Percentiles rank a stretch among this genome's conserved stretches.
phyloP scores from a whole-genome alignment of 495 filamentous ascomycete species.

The Aspergillus olivimuriae region DNA sequence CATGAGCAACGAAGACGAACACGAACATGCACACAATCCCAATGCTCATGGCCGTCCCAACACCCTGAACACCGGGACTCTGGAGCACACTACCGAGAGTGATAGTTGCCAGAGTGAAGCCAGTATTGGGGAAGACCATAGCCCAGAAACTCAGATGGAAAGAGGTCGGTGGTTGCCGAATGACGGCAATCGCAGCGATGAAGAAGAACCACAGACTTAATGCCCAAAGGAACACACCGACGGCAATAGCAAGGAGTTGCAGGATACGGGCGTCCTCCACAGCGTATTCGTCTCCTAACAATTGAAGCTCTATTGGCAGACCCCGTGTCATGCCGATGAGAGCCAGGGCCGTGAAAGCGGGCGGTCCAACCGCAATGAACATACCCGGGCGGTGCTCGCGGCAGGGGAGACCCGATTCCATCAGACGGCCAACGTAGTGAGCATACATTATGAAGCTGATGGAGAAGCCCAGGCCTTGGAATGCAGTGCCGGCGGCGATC shows the following conservation, averaged over 20 bases:
- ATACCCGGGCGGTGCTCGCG: constrained; percentile 51
- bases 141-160: constrained; percentile 47
- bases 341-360: constrained; percentile 63
- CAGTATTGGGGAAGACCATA: constrained; percentile 46
- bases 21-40: constrained; percentile 51
- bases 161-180: constrained; percentile 44
- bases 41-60: constrained; percentile 40
- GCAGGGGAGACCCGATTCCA: constrained; percentile 50
- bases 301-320: constrained; percentile 29
- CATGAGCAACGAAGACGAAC: constrained; percentile 48
- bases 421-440: constrained; percentile 51
- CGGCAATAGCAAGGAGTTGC: constrained; percentile 41
- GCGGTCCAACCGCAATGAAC: constrained; percentile 67
- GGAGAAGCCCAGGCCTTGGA: constrained; percentile 42
- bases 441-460: constrained; percentile 44
- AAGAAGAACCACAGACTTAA: constrained; percentile 69
- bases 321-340: constrained; percentile 57
- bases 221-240: constrained; percentile 61
- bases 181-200: constrained; percentile 47
- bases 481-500: constrained; percentile 36
- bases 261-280: constrained; percentile 33
- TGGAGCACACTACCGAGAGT: constrained; percentile 35
- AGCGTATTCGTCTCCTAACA: constrained; percentile 23
- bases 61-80: constrained; percentile 33
- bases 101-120: constrained; percentile 42